Percentiles rank a stretch among this genome's conserved stretches.
Conservation (phyloP, 768 basidiomycete genomes). For the Tricholoma furcatifolium region DNA sequence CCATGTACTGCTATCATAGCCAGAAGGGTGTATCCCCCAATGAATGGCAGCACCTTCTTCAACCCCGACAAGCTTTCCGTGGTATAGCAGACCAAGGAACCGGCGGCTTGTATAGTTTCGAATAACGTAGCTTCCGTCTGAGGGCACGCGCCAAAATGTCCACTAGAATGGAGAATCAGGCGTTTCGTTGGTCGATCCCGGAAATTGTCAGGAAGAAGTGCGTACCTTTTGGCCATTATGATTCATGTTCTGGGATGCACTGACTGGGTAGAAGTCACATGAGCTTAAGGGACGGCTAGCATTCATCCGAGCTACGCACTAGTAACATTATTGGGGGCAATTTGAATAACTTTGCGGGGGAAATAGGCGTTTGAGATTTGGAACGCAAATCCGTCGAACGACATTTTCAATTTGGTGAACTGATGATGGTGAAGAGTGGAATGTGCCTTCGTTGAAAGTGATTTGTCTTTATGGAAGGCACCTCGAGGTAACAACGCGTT, state of each 20-base stretch:
- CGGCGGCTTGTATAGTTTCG: slow-evolving; percentile 2
- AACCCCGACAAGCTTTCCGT: slow-evolving; percentile 2
- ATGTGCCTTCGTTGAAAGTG: background rate
- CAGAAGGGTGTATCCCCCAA: slow-evolving; percentile 8
- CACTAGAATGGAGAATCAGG: background rate
- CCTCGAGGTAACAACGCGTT: background rate
- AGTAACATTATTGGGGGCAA: background rate
- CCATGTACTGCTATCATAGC: slow-evolving; percentile 5
- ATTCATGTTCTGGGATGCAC: background rate
- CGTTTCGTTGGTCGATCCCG: background rate
- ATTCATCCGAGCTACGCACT: background rate
- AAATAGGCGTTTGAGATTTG: slow-evolving; percentile 6
- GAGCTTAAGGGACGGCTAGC: background rate
- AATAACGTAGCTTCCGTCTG: slow-evolving; percentile 7
- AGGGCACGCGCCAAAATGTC: slow-evolving; percentile 4
- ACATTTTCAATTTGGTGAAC: background rate
- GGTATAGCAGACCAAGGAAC: slow-evolving; percentile 4
- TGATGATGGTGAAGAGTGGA: background rate
- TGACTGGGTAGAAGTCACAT: background rate
- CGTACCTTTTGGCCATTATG: slow-evolving; percentile 3
- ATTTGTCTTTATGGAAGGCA: background rate
- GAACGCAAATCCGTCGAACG: slow-evolving; percentile 1
- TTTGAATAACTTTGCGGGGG: slow-evolving; percentile 6
- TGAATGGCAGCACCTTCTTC: slow-evolving; percentile 5
- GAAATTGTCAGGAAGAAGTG: background rate